phyloP scores from a whole-genome alignment of 257 asterid species.

The Solanum sitiens region DNA sequence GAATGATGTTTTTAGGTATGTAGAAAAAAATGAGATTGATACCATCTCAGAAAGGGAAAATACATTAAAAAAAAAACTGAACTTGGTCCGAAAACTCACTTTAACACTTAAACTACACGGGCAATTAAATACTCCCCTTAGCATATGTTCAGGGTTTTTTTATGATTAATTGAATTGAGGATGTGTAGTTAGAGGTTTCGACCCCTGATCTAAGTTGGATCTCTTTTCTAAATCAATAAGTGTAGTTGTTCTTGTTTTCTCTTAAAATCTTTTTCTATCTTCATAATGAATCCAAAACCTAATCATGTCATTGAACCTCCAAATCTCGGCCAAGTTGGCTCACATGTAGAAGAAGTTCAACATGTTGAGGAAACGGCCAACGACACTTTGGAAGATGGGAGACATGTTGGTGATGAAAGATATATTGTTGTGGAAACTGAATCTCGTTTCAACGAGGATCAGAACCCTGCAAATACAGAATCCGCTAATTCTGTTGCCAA shows the following conservation, averaged over 20 bases:
- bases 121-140: too few species aligned
- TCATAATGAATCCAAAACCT: conserved; percentile 43
- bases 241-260: neutral
- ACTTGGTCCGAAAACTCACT: too few species aligned
- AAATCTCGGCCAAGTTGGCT: conserved; percentile 20
- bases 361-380: conserved; percentile 24
- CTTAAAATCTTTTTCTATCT: neutral
- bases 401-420: conserved; percentile 21
- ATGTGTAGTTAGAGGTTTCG: conserved; percentile 18
- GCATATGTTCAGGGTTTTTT: too few species aligned
- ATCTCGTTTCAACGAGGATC: conserved; percentile 28
- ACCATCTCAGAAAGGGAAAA: neutral
- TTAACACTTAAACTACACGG: too few species aligned
- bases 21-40: conserved; percentile 48
- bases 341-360: conserved; percentile 32
- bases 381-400: conserved; percentile 39
- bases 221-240: neutral
- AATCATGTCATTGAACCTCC: conserved; percentile 36
- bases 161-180: conserved; percentile 20
- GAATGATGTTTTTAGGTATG: conserved; percentile 70
- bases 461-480: conserved; percentile 16
- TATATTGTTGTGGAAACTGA: conserved; percentile 35
- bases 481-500: conserved; percentile 30
- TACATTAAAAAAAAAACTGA: too few species aligned
- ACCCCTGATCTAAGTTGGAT: conserved; percentile 51